phyloP scores from a whole-genome alignment of 116 monocot species.

The Posidonia oceanica region DNA sequence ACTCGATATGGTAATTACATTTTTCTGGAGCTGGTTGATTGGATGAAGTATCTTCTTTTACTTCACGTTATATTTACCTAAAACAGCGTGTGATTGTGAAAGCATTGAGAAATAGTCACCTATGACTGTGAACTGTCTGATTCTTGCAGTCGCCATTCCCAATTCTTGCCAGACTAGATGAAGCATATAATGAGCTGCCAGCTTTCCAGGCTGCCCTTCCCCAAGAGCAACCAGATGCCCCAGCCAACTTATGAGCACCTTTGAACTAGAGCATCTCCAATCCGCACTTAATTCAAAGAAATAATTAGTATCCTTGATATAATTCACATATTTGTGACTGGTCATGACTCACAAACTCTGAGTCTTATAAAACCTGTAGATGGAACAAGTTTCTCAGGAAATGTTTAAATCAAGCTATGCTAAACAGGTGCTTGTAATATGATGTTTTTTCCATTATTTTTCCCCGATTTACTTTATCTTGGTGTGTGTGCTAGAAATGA shows the following conservation, averaged over 20 bases:
- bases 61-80: not conserved
- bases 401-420: too few relatives aligned
- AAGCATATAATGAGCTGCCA: conserved; percentile 33
- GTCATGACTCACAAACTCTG: too few relatives aligned
- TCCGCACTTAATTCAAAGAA: too few relatives aligned
- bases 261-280: too few relatives aligned
- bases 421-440: too few relatives aligned
- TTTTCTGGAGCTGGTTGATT: not conserved
- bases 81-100: not conserved
- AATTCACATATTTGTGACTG: too few relatives aligned
- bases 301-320: too few relatives aligned
- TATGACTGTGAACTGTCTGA: not conserved
- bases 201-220: conserved; percentile 60
- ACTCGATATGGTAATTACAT: conserved; percentile 56
- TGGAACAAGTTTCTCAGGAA: too few relatives aligned
- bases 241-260: not conserved
- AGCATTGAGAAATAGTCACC: not conserved
- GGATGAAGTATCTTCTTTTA: not conserved
- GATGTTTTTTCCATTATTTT: too few relatives aligned
- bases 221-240: conserved; percentile 43
- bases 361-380: too few relatives aligned
- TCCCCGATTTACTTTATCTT: too few relatives aligned
- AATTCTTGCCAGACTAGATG: conserved; percentile 30
- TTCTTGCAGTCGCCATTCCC: conserved; percentile 37
- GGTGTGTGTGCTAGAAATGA: too few relatives aligned